phyloP scores from a whole-genome alignment of 2,329 filamentous ascomycete species.

The Talaromyces amestolkiae region DNA sequence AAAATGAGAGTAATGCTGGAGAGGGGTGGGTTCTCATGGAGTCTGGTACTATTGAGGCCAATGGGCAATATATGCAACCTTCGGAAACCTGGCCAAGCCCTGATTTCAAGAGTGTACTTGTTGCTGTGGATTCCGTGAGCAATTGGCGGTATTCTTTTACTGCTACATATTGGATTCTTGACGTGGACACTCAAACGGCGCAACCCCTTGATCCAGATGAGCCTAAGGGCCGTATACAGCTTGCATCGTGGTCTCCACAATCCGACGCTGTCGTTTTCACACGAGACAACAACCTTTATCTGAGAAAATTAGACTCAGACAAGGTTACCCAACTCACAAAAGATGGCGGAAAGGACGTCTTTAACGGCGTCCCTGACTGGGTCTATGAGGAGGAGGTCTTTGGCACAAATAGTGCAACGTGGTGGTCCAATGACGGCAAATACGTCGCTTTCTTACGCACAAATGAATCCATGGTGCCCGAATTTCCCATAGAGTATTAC shows the following conservation, averaged over 20 bases:
- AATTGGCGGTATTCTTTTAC: constrained; percentile 91
- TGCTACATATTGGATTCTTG: constrained; percentile 85
- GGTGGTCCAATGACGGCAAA: constrained; percentile 91
- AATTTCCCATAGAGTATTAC: constrained; percentile 92
- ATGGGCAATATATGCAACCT: constrained; percentile 56
- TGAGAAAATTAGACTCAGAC: constrained; percentile 64
- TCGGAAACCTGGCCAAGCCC: constrained; percentile 70
- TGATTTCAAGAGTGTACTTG: constrained; percentile 79
- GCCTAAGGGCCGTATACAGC: constrained; percentile 66
- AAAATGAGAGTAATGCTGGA: constrained; percentile 44
- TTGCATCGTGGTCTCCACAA: constrained; percentile 84
- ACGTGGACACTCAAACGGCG: constrained; percentile 75
- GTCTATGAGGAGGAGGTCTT: constrained; percentile 92
- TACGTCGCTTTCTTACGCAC: constrained; percentile 90
- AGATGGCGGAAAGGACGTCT: constrained; percentile 83
- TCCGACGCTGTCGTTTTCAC: constrained; percentile 90
- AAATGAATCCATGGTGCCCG: constrained; percentile 87
- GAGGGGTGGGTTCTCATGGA: constrained; percentile 74
- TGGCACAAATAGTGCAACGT: constrained; percentile 74
- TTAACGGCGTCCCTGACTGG: constrained; percentile 97
- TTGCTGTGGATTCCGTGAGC: constrained; percentile 68
- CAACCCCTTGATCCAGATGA: constrained; percentile 73
- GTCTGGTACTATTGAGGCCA: constrained; percentile 59
- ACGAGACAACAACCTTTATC: constrained; percentile 81
- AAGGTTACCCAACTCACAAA: constrained; percentile 71